These are phyloP conservation scores for Coprinellus micaceus DNA, from an alignment of 768 basidiomycete species.

Conservation along the genomic window DNA sequence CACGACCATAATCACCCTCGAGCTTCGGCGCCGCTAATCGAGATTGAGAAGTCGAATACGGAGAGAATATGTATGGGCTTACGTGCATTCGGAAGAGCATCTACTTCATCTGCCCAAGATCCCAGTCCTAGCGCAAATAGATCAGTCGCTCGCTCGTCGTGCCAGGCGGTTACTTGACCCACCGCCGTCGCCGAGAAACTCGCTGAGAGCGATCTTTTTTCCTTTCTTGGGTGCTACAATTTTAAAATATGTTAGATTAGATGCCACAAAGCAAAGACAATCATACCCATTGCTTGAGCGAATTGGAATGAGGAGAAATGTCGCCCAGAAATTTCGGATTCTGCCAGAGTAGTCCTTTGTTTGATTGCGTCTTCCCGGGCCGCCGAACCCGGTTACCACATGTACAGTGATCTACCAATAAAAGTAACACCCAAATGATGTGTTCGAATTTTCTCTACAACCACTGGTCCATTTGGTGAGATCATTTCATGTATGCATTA, in stretches of 20 bases:
- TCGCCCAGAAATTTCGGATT: background rate
- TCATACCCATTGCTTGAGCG: background rate
- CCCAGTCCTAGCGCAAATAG: slow-evolving; percentile 58
- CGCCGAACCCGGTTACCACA: background rate
- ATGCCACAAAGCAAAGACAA: background rate
- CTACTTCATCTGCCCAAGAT: slow-evolving; percentile 99
- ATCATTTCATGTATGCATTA: too few relatives aligned
- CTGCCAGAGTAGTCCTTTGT: background rate
- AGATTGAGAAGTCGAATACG: slow-evolving; percentile 7
- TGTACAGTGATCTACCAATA: too few relatives aligned
- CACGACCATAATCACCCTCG: slow-evolving; percentile 59
- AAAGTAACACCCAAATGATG: too few relatives aligned
- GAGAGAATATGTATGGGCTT: slow-evolving; percentile 33
- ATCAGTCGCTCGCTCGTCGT: slow-evolving; percentile 12
- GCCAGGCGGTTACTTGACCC: slow-evolving; percentile 27
- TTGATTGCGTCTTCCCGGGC: background rate
- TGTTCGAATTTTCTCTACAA: too few relatives aligned
- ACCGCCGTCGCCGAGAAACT: slow-evolving; percentile 88
- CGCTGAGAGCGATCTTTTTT: slow-evolving; percentile 89
- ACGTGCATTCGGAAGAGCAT: slow-evolving; percentile 90
- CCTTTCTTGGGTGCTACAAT: slow-evolving; percentile 85
- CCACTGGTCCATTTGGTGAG: too few relatives aligned
- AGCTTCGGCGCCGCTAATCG: slow-evolving; percentile 61
- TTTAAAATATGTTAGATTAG: background rate
- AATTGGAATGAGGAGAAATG: background rate